These are phyloP conservation scores for Sclerotinia trifoliorum DNA, from an alignment of 2,329 filamentous ascomycete species.

Conservation along the genomic window DNA sequence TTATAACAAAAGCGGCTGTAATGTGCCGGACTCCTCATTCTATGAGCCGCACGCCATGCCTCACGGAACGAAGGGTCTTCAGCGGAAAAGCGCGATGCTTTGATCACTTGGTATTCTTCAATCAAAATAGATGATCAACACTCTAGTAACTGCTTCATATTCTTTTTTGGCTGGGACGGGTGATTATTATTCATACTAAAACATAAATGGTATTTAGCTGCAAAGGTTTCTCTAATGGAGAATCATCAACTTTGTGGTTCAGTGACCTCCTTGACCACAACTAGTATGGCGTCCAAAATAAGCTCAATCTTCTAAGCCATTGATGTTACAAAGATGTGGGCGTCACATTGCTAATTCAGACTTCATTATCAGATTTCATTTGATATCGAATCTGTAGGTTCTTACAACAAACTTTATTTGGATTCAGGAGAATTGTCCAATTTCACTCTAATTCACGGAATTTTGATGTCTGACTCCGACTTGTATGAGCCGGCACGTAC, in stretches of 20 bases:
- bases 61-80: not conserved
- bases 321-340: not conserved
- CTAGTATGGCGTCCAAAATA: not conserved
- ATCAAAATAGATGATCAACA: not conserved
- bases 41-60: not conserved
- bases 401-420: not conserved
- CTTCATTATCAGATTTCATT: not conserved
- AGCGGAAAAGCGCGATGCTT: not conserved
- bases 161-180: not conserved
- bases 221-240: not conserved
- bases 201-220: not conserved
- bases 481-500: not conserved
- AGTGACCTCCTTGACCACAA: not conserved
- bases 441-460: not conserved
- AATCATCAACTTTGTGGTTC: not conserved
- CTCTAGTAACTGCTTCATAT: not conserved
- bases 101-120: too few species aligned
- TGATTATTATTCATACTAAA: not conserved
- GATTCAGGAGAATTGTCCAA: not conserved
- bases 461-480: not conserved
- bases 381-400: not conserved
- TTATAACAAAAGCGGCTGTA: not conserved
- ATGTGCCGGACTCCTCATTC: not conserved
- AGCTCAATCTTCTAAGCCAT: not conserved
- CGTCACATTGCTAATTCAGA: not conserved